Evolutionary conservation across 208 protist genomes (phyloP), one percentile per base, ranked within the genome.

Genomic region (Leishmania mexicana): DNA sequence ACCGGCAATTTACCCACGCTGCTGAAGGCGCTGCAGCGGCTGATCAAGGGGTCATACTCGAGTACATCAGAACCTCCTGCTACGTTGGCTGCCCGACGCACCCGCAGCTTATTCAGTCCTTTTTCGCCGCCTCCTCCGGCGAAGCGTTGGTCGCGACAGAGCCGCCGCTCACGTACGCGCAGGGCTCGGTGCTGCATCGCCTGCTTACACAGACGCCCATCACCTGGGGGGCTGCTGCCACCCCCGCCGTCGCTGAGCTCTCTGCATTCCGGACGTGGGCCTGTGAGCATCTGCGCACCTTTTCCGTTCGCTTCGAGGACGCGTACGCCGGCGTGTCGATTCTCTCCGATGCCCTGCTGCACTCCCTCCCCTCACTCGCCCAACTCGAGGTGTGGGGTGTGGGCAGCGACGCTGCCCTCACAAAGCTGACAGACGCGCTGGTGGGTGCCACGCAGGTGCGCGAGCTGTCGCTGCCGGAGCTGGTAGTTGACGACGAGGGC

Each of bases 81-180:
- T 78, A 78, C 57, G 13, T 78, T 1, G 74, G 74, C 47, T 78
- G 74, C 53, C 74, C 74, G 31, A 78, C 74, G 17, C 74, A 78
- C 31, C 74, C 74, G 53, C 74, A 78, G 15, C 74, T 78, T n/a
- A 78, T 78, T 54, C 74, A 78, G 40, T 31, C n/a, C 10, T 49
- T 78, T 11, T 78, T 78, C 38, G 40, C 31, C 28, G 74, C 74
- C 74, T 6, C 70, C 28, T 62, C 74, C 42, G 57, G 31, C 17
- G 74, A 65, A 54, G 74, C 57, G 19, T 58, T 78, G n/a, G 53
- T 78, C 53, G 74, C 74, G 19, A 65, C 74, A 35, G 53, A 78
- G 74, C 74, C 74, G 49, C 74, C 74, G 57, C 74, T 78, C 13
- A 78, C 74, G 74, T 78, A 78, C 74, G 57, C 49, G 40, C 74